Percentiles rank a stretch among this genome's conserved stretches.
Evolutionary conservation across 2,329 filamentous ascomycete genomes (phyloP).

Genomic region (Diaporthe velutina): DNA sequence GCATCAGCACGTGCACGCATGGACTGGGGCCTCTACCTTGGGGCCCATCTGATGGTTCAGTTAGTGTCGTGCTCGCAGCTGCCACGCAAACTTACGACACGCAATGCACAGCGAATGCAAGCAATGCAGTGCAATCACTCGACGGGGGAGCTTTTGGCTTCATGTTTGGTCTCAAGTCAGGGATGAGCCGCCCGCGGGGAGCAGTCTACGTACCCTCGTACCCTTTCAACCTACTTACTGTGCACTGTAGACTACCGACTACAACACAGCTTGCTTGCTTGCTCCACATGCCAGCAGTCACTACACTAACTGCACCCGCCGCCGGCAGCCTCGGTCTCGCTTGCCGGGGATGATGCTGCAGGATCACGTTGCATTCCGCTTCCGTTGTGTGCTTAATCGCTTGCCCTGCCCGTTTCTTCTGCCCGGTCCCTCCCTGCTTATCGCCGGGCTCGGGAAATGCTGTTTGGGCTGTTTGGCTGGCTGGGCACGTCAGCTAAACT

Average conservation of each 20-base stretch:
- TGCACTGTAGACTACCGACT: background rate
- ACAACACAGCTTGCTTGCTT: no score
- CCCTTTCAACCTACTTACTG: no score
- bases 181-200: background rate
- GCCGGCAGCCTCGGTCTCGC: conserved; percentile 20
- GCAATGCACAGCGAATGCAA: conserved; percentile 11
- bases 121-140: conserved; percentile 6
- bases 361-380: conserved; percentile 26
- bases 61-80: background rate
- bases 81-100: background rate
- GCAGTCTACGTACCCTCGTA: no score
- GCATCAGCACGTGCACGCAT: conserved; percentile 17
- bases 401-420: background rate
- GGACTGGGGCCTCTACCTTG: background rate
- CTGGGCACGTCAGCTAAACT: background rate
- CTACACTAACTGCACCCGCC: background rate
- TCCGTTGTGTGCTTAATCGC: conserved; percentile 3
- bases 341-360: conserved; percentile 24
- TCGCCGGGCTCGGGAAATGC: conserved; percentile 22
- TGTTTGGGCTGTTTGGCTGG: background rate
- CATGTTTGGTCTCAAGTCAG: conserved; percentile 22
- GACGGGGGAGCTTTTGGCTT: background rate
- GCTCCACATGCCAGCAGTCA: background rate
- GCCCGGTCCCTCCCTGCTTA: background rate
- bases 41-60: background rate